phyloP scores from a whole-genome alignment of 176 grass and related monocot genomes.

The Phoenix dactylifera region DNA sequence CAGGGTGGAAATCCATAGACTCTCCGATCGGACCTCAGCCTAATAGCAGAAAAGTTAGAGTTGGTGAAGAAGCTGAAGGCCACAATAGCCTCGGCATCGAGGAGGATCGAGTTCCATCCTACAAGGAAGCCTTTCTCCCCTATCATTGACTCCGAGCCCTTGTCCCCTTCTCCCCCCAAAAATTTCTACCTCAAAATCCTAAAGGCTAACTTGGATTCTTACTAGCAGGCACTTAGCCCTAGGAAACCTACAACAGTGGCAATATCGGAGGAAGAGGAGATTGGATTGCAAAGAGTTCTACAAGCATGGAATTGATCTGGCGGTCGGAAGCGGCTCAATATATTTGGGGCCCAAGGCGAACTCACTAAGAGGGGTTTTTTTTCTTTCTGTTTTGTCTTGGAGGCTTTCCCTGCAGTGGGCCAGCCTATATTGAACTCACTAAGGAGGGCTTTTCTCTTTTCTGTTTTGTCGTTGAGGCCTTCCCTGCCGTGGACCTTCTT shows the following conservation, averaged over 20 bases:
- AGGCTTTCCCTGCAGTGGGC: no score
- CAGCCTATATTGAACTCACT: no score
- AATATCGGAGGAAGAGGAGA: constrained; percentile 15
- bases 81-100: not conserved
- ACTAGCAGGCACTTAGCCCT: not conserved
- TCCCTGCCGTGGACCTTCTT: no score
- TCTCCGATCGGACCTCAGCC: not conserved
- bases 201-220: constrained; percentile 31
- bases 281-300: constrained; percentile 33
- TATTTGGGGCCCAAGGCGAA: no score
- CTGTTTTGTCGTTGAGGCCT: no score
- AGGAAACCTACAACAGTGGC: constrained; percentile 1
- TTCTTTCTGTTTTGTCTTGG: no score
- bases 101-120: constrained; percentile 69
- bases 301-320: constrained; percentile 44
- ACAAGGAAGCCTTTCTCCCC: constrained; percentile 33
- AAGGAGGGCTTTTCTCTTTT: no score
- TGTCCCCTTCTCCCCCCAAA: not conserved
- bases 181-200: constrained; percentile 69
- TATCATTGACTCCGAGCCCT: constrained; percentile 1
- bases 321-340: no score
- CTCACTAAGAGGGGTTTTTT: no score
- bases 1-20: not conserved
- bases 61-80: constrained; percentile 14
- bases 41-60: constrained; percentile 3